Evolutionary conservation across 148 eudicot genomes (phyloP).

Genomic region (Chenopodium berlandieri): DNA sequence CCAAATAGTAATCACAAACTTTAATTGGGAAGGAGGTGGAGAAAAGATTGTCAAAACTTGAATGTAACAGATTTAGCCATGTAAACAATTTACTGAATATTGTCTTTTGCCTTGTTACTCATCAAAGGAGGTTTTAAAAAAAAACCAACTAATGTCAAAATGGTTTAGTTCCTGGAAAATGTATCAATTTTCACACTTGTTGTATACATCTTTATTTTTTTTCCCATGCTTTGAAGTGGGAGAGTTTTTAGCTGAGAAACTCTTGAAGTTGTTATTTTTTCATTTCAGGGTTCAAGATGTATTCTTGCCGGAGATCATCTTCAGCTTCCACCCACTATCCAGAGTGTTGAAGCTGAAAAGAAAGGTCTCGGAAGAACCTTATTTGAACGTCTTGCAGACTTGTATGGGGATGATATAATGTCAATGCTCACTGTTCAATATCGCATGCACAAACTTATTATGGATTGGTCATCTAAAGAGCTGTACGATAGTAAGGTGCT

Average conservation of each 20-base stretch:
- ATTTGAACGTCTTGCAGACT: conserved; percentile 90
- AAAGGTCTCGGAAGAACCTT: conserved; percentile 92
- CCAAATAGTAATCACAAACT: neutral
- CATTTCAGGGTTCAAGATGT: conserved; percentile 83
- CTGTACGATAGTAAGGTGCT: conserved; percentile 85
- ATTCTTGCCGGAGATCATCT: conserved; percentile 85
- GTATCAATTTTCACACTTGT: neutral
- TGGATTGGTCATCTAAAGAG: conserved; percentile 96
- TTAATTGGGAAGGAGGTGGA: neutral
- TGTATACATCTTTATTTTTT: neutral
- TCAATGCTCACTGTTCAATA: conserved; percentile 99
- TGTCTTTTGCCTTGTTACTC: neutral
- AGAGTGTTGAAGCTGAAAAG: conserved; percentile 92
- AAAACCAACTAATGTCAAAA: neutral
- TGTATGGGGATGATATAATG: conserved; percentile 81
- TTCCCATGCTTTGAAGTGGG: neutral
- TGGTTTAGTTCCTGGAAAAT: neutral
- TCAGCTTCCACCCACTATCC: conserved; percentile 94
- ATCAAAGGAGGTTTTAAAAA: neutral
- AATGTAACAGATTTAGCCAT: neutral
- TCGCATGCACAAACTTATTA: conserved; percentile 94
- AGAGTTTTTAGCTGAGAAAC: neutral
- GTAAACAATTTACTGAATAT: neutral
- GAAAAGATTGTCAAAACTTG: neutral
- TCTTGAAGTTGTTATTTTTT: neutral